A percentile compares a stretch with the other conserved stretches of the same genome.
These are phyloP conservation scores for Xerocomus brunneocitrinus DNA, from an alignment of 768 basidiomycete species.

Conservation along the genomic window DNA sequence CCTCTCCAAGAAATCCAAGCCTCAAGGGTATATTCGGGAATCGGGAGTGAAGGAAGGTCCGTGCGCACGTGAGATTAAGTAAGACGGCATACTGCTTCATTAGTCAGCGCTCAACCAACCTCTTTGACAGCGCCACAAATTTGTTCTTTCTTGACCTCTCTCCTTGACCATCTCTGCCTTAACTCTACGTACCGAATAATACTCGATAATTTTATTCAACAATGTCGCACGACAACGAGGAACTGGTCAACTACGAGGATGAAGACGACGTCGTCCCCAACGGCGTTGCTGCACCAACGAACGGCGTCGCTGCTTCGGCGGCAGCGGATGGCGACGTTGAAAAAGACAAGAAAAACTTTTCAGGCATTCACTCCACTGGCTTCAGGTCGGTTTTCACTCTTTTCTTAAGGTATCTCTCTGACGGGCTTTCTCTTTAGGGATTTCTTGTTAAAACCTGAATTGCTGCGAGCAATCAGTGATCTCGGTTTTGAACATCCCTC, in stretches of 20 bases:
- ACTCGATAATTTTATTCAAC: slow-evolving; percentile 24
- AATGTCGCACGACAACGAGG: slow-evolving; percentile 86
- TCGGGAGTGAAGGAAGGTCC: slow-evolving; percentile 16
- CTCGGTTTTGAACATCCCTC: slow-evolving; percentile 99
- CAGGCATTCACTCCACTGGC: slow-evolving; percentile 99
- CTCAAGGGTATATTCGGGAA: not conserved
- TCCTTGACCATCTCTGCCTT: slow-evolving; percentile 12
- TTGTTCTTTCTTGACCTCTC: slow-evolving; percentile 20
- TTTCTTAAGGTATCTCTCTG: slow-evolving; percentile 5
- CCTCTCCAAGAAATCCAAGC: not conserved
- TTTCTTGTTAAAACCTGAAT: slow-evolving; percentile 95
- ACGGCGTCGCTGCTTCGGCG: slow-evolving; percentile 45
- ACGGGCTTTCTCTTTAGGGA: slow-evolving; percentile 49
- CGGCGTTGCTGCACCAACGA: slow-evolving; percentile 43
- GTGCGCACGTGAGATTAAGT: slow-evolving; percentile 25
- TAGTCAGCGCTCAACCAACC: slow-evolving; percentile 23
- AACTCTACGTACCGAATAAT: slow-evolving; percentile 25
- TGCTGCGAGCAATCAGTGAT: slow-evolving; percentile 96
- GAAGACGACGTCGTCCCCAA: slow-evolving; percentile 75
- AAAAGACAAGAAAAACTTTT: slow-evolving; percentile 96
- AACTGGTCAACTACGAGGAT: slow-evolving; percentile 93
- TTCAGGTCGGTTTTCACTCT: slow-evolving; percentile 65
- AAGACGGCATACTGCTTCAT: slow-evolving; percentile 2
- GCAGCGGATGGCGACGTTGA: slow-evolving; percentile 51
- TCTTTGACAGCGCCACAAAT: slow-evolving; percentile 20